These are phyloP conservation scores for Hyphopichia khmerensis DNA, from an alignment of 1,139 yeast species.

Conservation along the genomic window DNA sequence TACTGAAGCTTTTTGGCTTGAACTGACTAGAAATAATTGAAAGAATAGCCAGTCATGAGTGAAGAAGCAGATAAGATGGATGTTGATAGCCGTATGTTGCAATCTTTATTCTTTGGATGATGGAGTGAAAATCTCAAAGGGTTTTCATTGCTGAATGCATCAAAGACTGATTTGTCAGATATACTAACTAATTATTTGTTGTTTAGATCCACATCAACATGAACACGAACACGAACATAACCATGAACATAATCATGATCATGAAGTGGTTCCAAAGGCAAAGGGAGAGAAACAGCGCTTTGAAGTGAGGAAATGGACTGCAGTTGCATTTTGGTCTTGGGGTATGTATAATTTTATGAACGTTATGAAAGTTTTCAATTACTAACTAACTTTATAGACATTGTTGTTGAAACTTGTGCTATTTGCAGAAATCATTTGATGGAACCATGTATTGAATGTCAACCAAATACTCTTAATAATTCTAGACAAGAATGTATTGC, in stretches of 20 bases:
- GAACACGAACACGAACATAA: conserved; percentile 1
- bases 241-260: background rate
- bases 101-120: background rate
- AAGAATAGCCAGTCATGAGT: conserved; percentile 12
- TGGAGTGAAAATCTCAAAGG: too few relatives aligned
- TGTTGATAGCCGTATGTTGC: conserved; percentile 29
- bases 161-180: background rate
- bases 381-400: conserved; percentile 38
- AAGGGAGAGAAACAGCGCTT: conserved; percentile 34
- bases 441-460: conserved; percentile 99
- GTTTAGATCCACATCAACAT: conserved; percentile 1
- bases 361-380: conserved; percentile 21
- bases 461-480: conserved; percentile 69
- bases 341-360: conserved; percentile 39
- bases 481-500: conserved; percentile 85
- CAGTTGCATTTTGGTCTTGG: conserved; percentile 99
- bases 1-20: background rate
- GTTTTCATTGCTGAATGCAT: too few relatives aligned
- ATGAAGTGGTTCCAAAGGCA: conserved; percentile 2
- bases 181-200: background rate
- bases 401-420: conserved; percentile 95
- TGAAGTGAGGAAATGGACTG: conserved; percentile 78
- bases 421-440: conserved; percentile 96
- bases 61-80: conserved; percentile 28
- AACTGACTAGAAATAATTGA: background rate